Base-by-base conservation (phyloP, 805 yeast genomes). In the Phaffomyces opuntiae region DNA sequence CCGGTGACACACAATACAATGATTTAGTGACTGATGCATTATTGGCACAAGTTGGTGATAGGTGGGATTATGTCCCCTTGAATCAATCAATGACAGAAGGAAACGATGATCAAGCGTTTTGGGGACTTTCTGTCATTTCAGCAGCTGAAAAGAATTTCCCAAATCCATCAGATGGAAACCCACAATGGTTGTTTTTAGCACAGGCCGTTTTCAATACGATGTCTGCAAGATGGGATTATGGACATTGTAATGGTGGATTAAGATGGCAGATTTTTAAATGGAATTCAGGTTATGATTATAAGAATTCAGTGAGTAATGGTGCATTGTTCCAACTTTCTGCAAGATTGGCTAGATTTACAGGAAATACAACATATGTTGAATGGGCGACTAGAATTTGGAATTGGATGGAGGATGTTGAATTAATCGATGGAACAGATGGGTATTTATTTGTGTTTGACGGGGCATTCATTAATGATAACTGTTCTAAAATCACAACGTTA, bases 201-300 rank as follows among this genome's bases (percentile, higher is more conserved):
- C 95, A 88, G 66, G 95, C 96, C 3, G 85, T 87, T 14, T 91
- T 83, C 69, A 87, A 90, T 63, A 83, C 95, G 33, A 90, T 91
- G 96, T 81, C 86, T 36, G 67, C 72, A 29, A 77, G 97, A 63
- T 91, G 98, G 99, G 96, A 90, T 63, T 95, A 87, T 59, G 61
- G 54, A 3, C 58, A 55, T 4, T 91, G 99, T 68, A 76, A 73
- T 38, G 98, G 99, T 48, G 98, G 99, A 1, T 68, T 91, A 49
- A 74, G 97, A 65, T 91, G 98, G 98, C 98, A 91, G 70, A 91
- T 91, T 58, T 91, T 83, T 69, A 74, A 82, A 47, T 90, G 96
- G 96, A 91, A 91, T 63, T 74, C 87, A 7, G 99, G 98, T 50
- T 91, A 89, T 63, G 85, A 87, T 63, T 91, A 91, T 66, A 91